Base-by-base conservation (phyloP, 805 yeast species). In the Dipodascus geniculatus region DNA sequence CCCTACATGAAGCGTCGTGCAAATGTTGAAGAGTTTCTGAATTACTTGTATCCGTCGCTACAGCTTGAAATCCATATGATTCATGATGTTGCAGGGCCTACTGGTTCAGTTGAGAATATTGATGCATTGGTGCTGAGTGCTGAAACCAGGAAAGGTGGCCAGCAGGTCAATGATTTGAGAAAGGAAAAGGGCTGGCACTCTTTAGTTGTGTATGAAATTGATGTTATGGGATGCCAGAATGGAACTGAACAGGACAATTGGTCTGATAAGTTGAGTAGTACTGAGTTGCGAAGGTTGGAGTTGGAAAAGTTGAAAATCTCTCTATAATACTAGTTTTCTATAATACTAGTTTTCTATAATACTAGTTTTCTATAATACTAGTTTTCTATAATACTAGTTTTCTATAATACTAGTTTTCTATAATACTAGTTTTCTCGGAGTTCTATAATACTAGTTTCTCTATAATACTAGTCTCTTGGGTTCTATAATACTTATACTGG, bases 11-110 rank as follows among this genome's bases (percentile, higher is more conserved):
- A 50, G 14, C 74, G 99, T 54, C 72, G 73, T 3, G 59, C 60
- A 0, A 63, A 63, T 1, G 85, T 85, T 0, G 56, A 63, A 1
- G 51, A 61, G 0, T 88, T 88, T 62, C 56, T 91, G 3, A 58
- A 62, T 1, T 60, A 71, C 23, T 62, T 81, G 9, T 73, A 73
- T 47, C 82, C 87, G 2, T 55, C 62, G 0, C 63, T 83, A 3
- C 54, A 57, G 0, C 69, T 80, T 9, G 80, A 81, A 24, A 70
- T 83, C 1, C 77, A 76, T 51, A 80, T 83, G 58, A 82, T 93
- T 49, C 76, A 81, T 56, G 98, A 93, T 65, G 77, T 90, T 0
- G 89, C 95, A 68, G 99, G 99, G 0, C 99, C 98, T 2, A 89
- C 99, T 0, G 96, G 88, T 0, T 74, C 77, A 11, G 74, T 85